A percentile compares a stretch with the other conserved stretches of the same genome.
phyloP scores from a whole-genome alignment of 495 filamentous ascomycete species.

The Hypoxylon perforatum region DNA sequence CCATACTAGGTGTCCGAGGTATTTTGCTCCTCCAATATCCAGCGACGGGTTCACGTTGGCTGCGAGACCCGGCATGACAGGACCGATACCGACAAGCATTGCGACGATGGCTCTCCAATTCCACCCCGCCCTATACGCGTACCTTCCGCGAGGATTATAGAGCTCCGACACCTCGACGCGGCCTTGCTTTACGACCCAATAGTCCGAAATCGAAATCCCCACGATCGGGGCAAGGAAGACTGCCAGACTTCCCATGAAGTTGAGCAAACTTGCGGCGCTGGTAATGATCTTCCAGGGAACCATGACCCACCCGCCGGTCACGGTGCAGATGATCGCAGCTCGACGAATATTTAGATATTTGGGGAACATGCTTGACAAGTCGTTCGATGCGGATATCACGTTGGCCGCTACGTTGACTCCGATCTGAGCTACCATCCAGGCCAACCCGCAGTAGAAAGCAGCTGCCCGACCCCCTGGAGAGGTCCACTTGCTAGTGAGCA shows the following conservation, averaged over 20 bases:
- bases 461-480: conserved; percentile 2
- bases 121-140: conserved; percentile 42
- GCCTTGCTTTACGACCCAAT: conserved; percentile 49
- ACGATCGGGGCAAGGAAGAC: conserved; percentile 55
- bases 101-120: conserved; percentile 46
- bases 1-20: no score
- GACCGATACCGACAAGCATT: conserved; percentile 22
- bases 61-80: background rate
- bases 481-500: conserved; percentile 4
- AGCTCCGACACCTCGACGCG: conserved; percentile 49
- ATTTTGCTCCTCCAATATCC: no score
- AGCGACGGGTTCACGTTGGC: no score
- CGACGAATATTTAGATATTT: conserved; percentile 7
- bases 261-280: conserved; percentile 50
- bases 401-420: conserved; percentile 5
- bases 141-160: conserved; percentile 48
- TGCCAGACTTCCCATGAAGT: conserved; percentile 53
- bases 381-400: conserved; percentile 5
- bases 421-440: background rate
- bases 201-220: conserved; percentile 54
- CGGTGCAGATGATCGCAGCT: background rate
- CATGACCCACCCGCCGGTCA: conserved; percentile 21
- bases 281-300: conserved; percentile 59
- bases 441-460: conserved; percentile 10
- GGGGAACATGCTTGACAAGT: conserved; percentile 1